phyloP scores from a whole-genome alignment of 176 grass and related monocot species.

The Aegilops sharonensis region DNA sequence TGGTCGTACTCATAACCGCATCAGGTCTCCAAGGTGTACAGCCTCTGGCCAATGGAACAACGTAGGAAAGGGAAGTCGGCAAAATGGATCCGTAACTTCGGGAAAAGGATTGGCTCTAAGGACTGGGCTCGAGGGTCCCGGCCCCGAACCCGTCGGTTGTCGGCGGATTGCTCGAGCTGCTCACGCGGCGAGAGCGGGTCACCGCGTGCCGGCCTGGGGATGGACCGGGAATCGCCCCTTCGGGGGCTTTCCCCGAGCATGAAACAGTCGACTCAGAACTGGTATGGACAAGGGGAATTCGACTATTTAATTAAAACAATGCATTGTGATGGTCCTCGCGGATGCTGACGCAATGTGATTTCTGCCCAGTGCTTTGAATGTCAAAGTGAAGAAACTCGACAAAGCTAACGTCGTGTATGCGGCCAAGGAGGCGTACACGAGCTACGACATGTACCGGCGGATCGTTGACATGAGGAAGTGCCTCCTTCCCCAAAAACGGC shows the following conservation, averaged over 20 bases:
- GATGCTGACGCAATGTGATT: conserved; percentile 75
- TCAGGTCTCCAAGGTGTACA: conserved; percentile 75
- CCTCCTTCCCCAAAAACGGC: too few species aligned
- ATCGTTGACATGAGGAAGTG: too few species aligned
- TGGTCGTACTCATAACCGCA: conserved; percentile 67
- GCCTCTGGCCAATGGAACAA: conserved; percentile 62
- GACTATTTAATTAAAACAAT: conserved; percentile 88
- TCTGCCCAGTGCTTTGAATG: conserved; percentile 70
- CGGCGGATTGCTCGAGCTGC: conserved; percentile 37
- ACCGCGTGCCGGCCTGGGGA: conserved; percentile 32
- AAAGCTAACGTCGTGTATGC: too few species aligned
- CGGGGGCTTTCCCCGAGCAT: conserved; percentile 27
- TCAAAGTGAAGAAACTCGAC: conserved; percentile 73
- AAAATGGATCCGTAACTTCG: conserved; percentile 84
- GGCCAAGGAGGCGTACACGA: too few species aligned
- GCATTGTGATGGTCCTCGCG: conserved; percentile 71
- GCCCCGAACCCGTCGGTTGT: conserved; percentile 43
- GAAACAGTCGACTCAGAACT: conserved; percentile 59
- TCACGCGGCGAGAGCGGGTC: conserved; percentile 22
- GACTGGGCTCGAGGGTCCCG: conserved; percentile 64
- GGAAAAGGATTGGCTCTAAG: conserved; percentile 84
- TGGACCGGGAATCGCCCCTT: not conserved
- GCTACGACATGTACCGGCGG: too few species aligned
- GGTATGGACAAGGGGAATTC: conserved; percentile 70
- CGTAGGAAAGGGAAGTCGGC: conserved; percentile 84